Conservation (phyloP, 2,329 filamentous ascomycete genomes). For the Aureobasidium sp. region DNA sequence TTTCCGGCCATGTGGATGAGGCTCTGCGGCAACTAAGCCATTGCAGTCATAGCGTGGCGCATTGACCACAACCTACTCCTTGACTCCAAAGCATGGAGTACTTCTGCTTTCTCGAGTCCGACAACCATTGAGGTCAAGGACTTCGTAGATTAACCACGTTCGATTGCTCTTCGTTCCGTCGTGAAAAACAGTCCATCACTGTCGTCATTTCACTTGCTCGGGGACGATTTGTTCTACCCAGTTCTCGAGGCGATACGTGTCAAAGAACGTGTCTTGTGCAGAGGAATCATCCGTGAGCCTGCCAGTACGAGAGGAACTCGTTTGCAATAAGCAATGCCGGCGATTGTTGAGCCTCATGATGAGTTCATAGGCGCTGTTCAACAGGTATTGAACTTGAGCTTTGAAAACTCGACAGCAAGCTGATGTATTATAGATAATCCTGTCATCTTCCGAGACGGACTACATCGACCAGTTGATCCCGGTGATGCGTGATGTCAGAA, state of each 20-base stretch:
- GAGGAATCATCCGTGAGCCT: background rate
- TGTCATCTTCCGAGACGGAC: conserved; percentile 83
- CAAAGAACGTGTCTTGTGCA: background rate
- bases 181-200: background rate
- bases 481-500: conserved; percentile 81
- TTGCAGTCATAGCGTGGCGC: background rate
- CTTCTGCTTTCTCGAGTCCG: background rate
- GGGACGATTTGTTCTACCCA: background rate
- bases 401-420: background rate
- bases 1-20: background rate
- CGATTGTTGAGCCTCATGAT: conserved; percentile 39
- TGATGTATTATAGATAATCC: conserved; percentile 62
- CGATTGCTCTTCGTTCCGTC: background rate
- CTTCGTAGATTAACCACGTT: background rate
- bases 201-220: background rate
- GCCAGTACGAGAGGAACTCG: too few relatives aligned
- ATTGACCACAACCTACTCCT: conserved; percentile 1
- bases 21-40: background rate
- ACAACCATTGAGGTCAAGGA: background rate
- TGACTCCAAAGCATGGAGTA: background rate
- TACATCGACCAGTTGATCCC: conserved; percentile 95
- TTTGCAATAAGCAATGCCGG: conserved; percentile 26
- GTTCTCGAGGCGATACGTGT: background rate
- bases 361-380: conserved; percentile 43
- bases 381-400: conserved; percentile 32